A percentile compares a stretch with the other conserved stretches of the same genome.
phyloP scores from a whole-genome alignment of 352 stramenopile species.

The Globisporangium viniferum region DNA sequence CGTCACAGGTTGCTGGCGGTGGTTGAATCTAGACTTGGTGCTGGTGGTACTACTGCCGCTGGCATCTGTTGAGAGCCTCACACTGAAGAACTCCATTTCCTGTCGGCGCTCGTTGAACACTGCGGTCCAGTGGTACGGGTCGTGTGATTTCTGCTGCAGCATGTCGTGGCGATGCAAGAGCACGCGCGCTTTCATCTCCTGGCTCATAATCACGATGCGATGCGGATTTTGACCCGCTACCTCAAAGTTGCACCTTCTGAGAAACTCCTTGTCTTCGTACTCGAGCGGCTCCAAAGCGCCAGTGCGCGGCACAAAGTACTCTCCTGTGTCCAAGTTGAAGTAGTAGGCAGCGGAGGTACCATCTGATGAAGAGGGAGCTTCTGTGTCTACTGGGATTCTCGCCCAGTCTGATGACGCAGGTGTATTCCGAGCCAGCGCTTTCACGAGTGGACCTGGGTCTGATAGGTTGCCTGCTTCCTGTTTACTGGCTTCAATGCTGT shows the following conservation, averaged over 20 bases:
- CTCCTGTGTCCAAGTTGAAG: constrained; percentile 69
- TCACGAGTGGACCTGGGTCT: constrained; percentile 21
- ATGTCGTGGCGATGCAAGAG: constrained; percentile 20
- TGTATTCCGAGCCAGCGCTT: constrained; percentile 28
- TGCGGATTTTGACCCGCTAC: constrained; percentile 16
- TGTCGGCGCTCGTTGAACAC: constrained; percentile 53
- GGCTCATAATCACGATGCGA: constrained; percentile 42
- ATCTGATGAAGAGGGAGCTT: background rate
- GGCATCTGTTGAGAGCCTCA: background rate
- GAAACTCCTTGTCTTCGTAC: constrained; percentile 40
- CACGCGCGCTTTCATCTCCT: constrained; percentile 37
- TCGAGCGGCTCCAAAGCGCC: constrained; percentile 38
- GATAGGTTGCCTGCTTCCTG: constrained; percentile 19
- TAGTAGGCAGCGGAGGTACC: constrained; percentile 24
- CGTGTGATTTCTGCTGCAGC: constrained; percentile 17
- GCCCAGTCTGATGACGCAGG: constrained; percentile 64
- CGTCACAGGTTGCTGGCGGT: constrained; percentile 23
- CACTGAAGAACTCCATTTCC: constrained; percentile 62
- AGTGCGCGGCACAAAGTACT: constrained; percentile 19
- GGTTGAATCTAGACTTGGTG: constrained; percentile 3
- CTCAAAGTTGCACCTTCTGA: constrained; percentile 22
- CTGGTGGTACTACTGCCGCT: background rate
- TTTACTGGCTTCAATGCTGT: constrained; percentile 2
- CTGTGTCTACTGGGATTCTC: constrained; percentile 18
- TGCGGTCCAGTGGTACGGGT: constrained; percentile 51